Evolutionary conservation across 306 rosid genomes (phyloP), one percentile per base, ranked within the genome.

Genomic region (Rosa chinensis): DNA sequence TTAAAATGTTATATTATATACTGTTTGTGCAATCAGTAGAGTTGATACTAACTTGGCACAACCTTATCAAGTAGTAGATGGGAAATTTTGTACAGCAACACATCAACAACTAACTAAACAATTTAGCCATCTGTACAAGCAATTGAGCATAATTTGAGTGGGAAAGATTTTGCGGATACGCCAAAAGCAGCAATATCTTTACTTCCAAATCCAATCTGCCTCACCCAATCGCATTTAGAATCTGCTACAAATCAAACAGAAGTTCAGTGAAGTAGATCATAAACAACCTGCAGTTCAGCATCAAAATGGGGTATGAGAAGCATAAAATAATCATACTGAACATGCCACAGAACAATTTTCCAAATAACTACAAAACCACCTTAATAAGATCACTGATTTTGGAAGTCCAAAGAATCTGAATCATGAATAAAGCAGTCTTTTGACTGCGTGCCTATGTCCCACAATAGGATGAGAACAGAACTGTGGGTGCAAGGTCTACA

Each of bases 41-140:
- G 23, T 66, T 66, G 2, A 37, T 3, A 66, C 43, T 37, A 37
- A 68, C 50, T 42, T n/a, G 37, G 28, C 73, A 69, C 53, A 42
- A 40, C 21, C 67, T 10, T 11, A n/a, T 5, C 25, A 74, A 61
- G 25, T 16, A 16, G 37, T 16, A 5, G 10, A 58, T 9, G 42
- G 53, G 45, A 17, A 18, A 3, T 39, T 66, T 17, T 66, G 23
- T 42, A 66, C 71, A 39, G 48, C 25, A 17, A 66, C 71, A 39
- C 45, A 23, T 42, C 55, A 74, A 74, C 77, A 56, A 32, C 66
- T 12, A 56, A 32, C 66, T 12, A n/a, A 12, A 42, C 69, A 74
- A 58, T 42, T 56, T 74, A 58, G 53, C 55, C 17, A 21, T 21
- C 59, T 75, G 78, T 75, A 75, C 78, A 75, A 23, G 58, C 25